Base-by-base conservation (phyloP, 768 basidiomycete genomes). In the Leccinum subgranulosum region DNA sequence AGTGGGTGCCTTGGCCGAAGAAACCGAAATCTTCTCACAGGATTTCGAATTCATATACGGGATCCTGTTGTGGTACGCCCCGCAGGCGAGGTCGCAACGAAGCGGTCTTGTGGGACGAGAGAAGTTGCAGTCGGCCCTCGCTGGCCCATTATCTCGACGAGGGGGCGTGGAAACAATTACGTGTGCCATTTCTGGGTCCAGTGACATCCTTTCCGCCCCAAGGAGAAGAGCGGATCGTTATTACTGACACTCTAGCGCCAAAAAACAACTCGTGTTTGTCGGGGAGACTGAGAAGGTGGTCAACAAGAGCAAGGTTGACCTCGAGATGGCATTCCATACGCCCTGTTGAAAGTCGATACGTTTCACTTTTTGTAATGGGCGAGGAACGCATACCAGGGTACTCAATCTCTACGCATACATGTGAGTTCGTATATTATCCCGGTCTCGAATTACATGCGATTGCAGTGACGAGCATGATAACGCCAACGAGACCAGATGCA, bases 401-500 rank as follows among this genome's bases (percentile, higher is more conserved):
- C 36, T 39, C 29, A 31, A 34, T 41, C 17, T 8, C 17, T 23
- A 25, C 2, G 21, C 23, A 33, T 55, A 55, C 49, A 36, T 47
- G 47, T 33, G 29, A 4, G 27, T 36, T 46, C 31, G 11, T 43
- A 53, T 64, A 67, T 10, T 45, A 57, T 31, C 58, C 57, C 59
- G 55, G 59, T 51, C 58, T 67, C 19, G 67, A 54, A 57, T 33
- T 49, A 46, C 56, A 48, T 9, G 55, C 53, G 15, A 67, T 49
- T 15, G 66, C 57, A 23, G 71, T 43, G 29, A 70, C 48, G 25
- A 73, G 62, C 48, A 70, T 47, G 31, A 70, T 73, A 21, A 73
- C 23, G 10, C 62, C 60, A 19, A 73, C 54, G 3, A 70, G 60
- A 3, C 66, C 69, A 11, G 71, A 62, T n/a, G 69, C 71, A 0